Percentiles rank a stretch among this genome's conserved stretches.
Conservation (phyloP, 225 moss, liverwort and hornwort species). For the Antitrichia curtipendula region DNA sequence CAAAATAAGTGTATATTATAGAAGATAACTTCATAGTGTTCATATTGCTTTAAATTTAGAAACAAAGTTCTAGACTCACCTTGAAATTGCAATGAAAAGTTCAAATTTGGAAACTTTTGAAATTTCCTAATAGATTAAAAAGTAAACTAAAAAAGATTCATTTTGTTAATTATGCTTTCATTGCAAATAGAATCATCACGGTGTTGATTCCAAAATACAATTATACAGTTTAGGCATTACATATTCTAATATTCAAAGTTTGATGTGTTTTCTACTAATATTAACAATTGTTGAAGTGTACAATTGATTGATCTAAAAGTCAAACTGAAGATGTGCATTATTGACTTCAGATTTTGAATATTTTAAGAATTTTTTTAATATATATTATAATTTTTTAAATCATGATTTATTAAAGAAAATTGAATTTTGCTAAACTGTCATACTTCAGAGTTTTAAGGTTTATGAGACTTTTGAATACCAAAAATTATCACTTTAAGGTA, state of each 20-base stretch:
- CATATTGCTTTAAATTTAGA: not conserved
- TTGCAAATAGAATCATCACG: not conserved
- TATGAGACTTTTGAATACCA: no score
- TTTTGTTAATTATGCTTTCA: not conserved
- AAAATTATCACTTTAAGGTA: no score
- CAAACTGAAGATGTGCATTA: no score
- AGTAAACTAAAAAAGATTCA: not conserved
- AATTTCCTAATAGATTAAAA: fast-evolving
- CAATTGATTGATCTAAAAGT: no score
- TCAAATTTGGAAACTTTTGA: fast-evolving
- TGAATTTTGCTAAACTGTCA: no score
- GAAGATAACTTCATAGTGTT: fast-evolving
- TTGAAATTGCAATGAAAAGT: not conserved
- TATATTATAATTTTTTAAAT: no score
- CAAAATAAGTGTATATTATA: not conserved
- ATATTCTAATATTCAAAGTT: not conserved
- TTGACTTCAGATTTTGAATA: no score
- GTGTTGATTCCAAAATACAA: not conserved
- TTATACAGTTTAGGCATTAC: not conserved
- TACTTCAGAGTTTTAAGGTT: no score
- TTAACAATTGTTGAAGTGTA: no score
- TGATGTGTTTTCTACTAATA: no score
- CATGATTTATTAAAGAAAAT: not conserved
- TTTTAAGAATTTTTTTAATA: no score
- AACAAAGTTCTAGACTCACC: not conserved